These are phyloP conservation scores for Sclerotinia spermophila DNA, from an alignment of 2,329 filamentous ascomycete genomes.

Conservation along the genomic window DNA sequence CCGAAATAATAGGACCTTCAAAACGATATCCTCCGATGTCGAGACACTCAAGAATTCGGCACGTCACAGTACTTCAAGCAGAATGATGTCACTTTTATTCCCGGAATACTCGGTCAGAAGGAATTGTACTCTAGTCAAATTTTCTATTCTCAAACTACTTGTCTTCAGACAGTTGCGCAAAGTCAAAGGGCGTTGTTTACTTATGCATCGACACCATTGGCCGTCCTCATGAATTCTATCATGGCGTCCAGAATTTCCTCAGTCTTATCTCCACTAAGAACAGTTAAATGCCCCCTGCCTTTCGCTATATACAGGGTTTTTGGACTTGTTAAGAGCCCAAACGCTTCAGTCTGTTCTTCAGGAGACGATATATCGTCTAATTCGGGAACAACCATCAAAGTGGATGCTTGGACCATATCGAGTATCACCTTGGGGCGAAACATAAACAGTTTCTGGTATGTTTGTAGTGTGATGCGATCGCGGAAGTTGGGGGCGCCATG, in stretches of 20 bases:
- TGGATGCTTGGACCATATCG: background rate
- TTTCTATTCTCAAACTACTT: background rate
- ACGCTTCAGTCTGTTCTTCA: background rate
- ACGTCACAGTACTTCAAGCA: background rate
- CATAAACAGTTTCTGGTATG: constrained; percentile 4
- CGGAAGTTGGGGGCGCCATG: background rate
- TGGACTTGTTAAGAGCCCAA: constrained; percentile 22
- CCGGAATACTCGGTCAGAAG: background rate
- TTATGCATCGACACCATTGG: background rate
- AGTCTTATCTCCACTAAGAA: constrained; percentile 30
- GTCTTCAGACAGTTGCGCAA: background rate
- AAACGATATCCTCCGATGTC: background rate
- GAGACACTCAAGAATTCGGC: background rate
- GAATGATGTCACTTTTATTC: background rate
- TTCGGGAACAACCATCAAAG: background rate
- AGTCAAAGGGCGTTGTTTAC: background rate
- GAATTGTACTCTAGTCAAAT: background rate
- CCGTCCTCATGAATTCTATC: background rate
- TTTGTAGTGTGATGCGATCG: constrained; percentile 8
- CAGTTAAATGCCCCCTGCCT: constrained; percentile 33
- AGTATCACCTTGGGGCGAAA: constrained; percentile 3
- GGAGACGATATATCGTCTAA: background rate
- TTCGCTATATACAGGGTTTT: constrained; percentile 30
- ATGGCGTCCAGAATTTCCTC: constrained; percentile 23
- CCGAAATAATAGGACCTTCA: background rate